phyloP scores from a whole-genome alignment of 2,329 filamentous ascomycete species.

The Teratosphaeria pseudoeucalypti region DNA sequence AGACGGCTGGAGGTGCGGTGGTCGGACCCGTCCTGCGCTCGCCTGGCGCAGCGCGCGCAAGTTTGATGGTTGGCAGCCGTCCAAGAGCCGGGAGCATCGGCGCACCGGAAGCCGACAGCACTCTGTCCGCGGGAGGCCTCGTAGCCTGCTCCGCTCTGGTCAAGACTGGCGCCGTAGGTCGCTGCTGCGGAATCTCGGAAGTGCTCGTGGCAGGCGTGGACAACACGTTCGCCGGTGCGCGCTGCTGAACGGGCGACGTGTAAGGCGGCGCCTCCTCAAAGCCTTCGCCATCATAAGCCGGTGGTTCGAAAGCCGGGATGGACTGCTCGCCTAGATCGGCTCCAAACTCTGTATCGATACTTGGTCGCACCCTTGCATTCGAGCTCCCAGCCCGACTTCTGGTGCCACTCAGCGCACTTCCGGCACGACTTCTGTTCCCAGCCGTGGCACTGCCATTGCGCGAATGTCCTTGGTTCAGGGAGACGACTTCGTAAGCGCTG shows the following conservation, averaged over 20 bases:
- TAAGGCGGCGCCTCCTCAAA: constrained; percentile 41
- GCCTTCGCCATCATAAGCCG: constrained; percentile 24
- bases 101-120: neutral
- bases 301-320: constrained; percentile 24
- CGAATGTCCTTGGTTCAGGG: constrained; percentile 29
- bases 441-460: constrained; percentile 15
- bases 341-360: constrained; percentile 17
- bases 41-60: constrained; percentile 30
- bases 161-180: neutral
- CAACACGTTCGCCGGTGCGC: constrained; percentile 3
- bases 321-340: constrained; percentile 20
- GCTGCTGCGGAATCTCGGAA: neutral
- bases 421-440: constrained; percentile 16
- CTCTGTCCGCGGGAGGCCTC: neutral
- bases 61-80: constrained; percentile 34
- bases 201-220: constrained; percentile 1
- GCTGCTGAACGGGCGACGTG: constrained; percentile 28
- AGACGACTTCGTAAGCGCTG: constrained; percentile 35
- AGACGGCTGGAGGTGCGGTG: neutral
- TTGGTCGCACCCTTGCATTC: constrained; percentile 6
- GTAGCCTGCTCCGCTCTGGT: neutral
- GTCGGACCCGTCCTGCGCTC: constrained; percentile 7
- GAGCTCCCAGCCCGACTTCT: constrained; percentile 18
- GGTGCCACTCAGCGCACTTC: constrained; percentile 6
- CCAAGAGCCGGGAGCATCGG: constrained; percentile 30